Conservation (phyloP, 345 rosid genomes). For the Salix viminalis region DNA sequence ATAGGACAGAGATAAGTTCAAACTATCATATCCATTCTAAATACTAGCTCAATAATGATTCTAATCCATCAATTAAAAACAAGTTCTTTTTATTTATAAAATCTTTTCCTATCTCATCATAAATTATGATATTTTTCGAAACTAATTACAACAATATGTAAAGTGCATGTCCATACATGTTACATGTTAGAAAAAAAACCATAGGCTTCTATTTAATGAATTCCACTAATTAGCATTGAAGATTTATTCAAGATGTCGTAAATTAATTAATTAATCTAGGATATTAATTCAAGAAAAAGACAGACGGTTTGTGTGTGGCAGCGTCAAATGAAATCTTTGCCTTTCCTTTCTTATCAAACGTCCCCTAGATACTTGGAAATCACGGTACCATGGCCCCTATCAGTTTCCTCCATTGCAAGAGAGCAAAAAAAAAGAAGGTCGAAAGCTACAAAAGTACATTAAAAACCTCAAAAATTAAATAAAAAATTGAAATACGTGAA, state of each 20-base stretch:
- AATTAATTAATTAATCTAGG: neutral
- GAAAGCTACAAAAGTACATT: neutral
- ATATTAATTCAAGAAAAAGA: neutral
- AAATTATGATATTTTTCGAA: too few relatives aligned
- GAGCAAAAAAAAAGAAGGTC: neutral
- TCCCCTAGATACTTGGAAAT: constrained; percentile 41
- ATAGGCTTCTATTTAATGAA: neutral
- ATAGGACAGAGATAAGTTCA: too few relatives aligned
- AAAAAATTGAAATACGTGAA: neutral
- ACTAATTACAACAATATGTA: too few relatives aligned
- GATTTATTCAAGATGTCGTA: neutral
- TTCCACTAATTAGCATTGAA: neutral
- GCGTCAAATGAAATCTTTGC: constrained; percentile 8
- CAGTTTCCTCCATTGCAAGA: neutral
- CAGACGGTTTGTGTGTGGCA: neutral
- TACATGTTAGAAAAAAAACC: too few relatives aligned
- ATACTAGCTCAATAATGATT: too few relatives aligned
- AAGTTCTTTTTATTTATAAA: too few relatives aligned
- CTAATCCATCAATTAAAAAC: too few relatives aligned
- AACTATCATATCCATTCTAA: too few relatives aligned
- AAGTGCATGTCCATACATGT: too few relatives aligned
- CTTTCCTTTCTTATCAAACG: constrained; percentile 16
- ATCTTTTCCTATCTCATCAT: too few relatives aligned
- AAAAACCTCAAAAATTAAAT: neutral
- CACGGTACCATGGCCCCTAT: constrained; percentile 7